Percentiles rank a stretch among this genome's conserved stretches.
Evolutionary conservation across 306 rosid genomes (phyloP).

Genomic region (Pterocarpus macrocarpus): DNA sequence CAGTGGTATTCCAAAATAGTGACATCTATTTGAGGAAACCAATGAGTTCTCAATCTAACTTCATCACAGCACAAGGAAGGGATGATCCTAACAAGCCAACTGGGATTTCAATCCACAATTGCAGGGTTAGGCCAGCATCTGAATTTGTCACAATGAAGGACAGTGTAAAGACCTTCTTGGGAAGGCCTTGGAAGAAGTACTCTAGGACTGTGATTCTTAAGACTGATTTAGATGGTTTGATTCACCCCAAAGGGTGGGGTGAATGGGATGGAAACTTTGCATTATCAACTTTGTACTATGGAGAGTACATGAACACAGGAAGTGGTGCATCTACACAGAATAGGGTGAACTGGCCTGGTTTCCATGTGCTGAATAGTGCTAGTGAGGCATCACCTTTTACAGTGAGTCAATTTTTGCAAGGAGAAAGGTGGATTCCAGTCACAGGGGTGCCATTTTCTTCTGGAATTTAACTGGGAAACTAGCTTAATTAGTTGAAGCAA

Average conservation of each 20-base stretch:
- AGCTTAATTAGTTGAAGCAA: too few species aligned
- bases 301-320: conserved; percentile 70
- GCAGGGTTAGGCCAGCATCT: conserved; percentile 44
- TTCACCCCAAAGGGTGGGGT: conserved; percentile 70
- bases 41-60: conserved; percentile 59
- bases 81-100: conserved; percentile 54
- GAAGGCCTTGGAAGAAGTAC: conserved; percentile 76
- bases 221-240: conserved; percentile 63
- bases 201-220: conserved; percentile 69
- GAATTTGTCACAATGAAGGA: conserved; percentile 14
- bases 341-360: conserved; percentile 80
- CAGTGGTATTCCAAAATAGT: conserved; percentile 63
- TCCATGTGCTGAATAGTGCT: conserved; percentile 59
- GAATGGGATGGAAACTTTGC: conserved; percentile 67
- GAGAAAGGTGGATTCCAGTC: conserved; percentile 64
- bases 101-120: conserved; percentile 51
- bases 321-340: conserved; percentile 55
- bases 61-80: conserved; percentile 74
- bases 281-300: conserved; percentile 66
- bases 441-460: conserved; percentile 67
- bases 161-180: conserved; percentile 56
- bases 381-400: conserved; percentile 57
- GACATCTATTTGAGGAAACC: conserved; percentile 70
- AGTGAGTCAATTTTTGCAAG: conserved; percentile 57
- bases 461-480: conserved; percentile 43